These are phyloP conservation scores for Penicillium goetzii DNA, from an alignment of 495 filamentous ascomycete genomes.

Conservation along the genomic window DNA sequence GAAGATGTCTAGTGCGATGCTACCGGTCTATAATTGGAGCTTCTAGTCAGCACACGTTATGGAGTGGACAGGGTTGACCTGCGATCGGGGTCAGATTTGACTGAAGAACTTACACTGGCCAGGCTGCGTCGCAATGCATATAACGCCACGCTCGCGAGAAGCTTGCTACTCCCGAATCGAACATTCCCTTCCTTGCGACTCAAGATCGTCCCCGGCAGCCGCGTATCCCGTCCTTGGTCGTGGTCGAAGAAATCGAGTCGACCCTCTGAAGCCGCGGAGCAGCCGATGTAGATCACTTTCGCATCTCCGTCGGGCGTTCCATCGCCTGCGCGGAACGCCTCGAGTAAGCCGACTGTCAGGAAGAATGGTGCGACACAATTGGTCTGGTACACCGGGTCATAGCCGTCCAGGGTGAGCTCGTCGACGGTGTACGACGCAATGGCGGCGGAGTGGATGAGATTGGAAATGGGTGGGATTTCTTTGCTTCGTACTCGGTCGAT, in stretches of 20 bases:
- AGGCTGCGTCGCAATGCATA: constrained; percentile 49
- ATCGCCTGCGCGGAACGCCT: constrained; percentile 46
- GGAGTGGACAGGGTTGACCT: not conserved
- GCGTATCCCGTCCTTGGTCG: constrained; percentile 21
- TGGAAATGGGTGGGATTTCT: constrained; percentile 44
- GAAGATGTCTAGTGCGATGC: constrained; percentile 46
- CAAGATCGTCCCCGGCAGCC: constrained; percentile 31
- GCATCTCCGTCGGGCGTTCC: constrained; percentile 40
- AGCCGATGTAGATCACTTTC: constrained; percentile 47
- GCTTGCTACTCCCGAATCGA: constrained; percentile 48
- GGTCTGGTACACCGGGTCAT: constrained; percentile 48
- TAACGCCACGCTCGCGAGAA: constrained; percentile 44
- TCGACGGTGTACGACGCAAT: constrained; percentile 42
- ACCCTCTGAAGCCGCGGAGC: constrained; percentile 41
- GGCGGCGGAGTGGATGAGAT: constrained; percentile 46
- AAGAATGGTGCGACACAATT: constrained; percentile 48
- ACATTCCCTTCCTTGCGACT: constrained; percentile 39
- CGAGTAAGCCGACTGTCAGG: constrained; percentile 45
- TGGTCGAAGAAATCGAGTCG: constrained; percentile 44
- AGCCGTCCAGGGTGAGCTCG: constrained; percentile 41
- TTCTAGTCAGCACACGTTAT: constrained; percentile 6
- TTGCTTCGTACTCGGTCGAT: constrained; percentile 42
- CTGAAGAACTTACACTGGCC: constrained; percentile 36
- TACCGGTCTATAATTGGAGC: constrained; percentile 32
- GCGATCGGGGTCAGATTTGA: constrained; percentile 9